Percentiles rank a stretch among this genome's conserved stretches.
Conservation (phyloP, 257 asterid species). For the Lavandula angustifolia region DNA sequence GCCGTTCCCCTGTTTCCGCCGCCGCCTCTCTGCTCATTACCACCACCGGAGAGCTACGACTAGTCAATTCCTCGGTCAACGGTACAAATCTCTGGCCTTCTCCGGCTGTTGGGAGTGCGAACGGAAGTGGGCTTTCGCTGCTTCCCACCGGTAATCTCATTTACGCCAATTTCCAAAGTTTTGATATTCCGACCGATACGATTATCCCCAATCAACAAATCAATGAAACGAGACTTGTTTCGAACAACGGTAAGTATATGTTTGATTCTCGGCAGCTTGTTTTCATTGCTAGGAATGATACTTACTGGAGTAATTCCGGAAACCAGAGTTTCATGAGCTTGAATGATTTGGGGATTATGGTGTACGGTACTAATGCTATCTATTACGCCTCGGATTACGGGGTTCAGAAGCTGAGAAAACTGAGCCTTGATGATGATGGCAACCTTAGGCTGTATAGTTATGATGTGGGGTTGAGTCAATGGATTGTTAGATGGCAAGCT, state of each 20-base stretch:
- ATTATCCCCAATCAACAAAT: conserved; percentile 60
- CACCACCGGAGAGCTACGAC: conserved; percentile 51
- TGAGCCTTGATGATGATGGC: conserved; percentile 72
- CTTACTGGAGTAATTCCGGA: conserved; percentile 45
- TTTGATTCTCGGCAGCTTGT: conserved; percentile 51
- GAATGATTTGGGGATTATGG: conserved; percentile 46
- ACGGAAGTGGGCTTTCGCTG: conserved; percentile 42
- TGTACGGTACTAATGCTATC: conserved; percentile 22
- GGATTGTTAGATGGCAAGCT: conserved; percentile 73
- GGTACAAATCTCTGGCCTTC: conserved; percentile 59
- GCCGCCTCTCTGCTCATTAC: conserved; percentile 54
- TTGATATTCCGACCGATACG: conserved; percentile 58
- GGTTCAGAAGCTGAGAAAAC: conserved; percentile 47
- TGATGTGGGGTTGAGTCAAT: conserved; percentile 38
- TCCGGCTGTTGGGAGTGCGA: conserved; percentile 26
- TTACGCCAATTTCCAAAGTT: conserved; percentile 62
- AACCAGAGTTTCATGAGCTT: conserved; percentile 38
- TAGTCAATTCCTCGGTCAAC: conserved; percentile 37
- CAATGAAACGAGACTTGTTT: conserved; percentile 39
- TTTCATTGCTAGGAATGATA: conserved; percentile 36
- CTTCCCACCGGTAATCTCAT: conserved; percentile 52
- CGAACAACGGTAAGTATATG: conserved; percentile 51
- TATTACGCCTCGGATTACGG: conserved; percentile 57
- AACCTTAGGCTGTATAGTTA: conserved; percentile 65
- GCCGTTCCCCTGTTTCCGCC: conserved; percentile 43